Evolutionary conservation across 169 alveolate species (phyloP).

Genomic region (Neospora caninum): DNA sequence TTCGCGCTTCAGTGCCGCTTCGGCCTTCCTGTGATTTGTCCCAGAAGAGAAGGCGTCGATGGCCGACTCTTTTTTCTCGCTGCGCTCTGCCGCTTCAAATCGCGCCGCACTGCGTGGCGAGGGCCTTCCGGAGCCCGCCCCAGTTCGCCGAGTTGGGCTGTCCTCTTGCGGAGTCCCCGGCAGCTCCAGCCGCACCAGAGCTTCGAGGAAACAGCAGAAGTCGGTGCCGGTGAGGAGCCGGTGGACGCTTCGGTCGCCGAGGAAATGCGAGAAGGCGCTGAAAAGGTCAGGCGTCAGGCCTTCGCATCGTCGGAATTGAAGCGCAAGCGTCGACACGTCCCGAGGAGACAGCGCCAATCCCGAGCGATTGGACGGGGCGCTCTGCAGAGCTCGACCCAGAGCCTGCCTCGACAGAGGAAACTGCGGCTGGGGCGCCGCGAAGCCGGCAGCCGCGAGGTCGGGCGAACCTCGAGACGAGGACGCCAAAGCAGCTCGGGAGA

Average conservation of each 20-base stretch:
- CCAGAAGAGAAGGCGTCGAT: too few relatives aligned
- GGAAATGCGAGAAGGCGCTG: background rate
- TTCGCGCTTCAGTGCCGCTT: background rate
- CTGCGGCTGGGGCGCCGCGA: background rate
- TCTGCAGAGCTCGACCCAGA: too few relatives aligned
- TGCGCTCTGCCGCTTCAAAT: background rate
- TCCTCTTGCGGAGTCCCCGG: background rate
- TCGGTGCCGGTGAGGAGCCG: background rate
- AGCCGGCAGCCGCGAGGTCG: background rate
- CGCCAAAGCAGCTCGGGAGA: background rate
- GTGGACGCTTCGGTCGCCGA: background rate
- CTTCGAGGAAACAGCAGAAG: slow-evolving; percentile 29
- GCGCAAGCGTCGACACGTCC: background rate
- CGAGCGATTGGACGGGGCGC: too few relatives aligned
- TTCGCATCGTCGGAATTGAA: background rate
- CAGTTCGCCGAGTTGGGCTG: too few relatives aligned
- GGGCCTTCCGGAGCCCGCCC: too few relatives aligned
- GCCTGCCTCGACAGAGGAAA: background rate
- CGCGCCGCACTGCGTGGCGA: background rate
- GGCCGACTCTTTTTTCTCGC: background rate
- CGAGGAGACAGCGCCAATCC: background rate
- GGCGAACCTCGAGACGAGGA: background rate
- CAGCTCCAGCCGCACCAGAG: background rate
- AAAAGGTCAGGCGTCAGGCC: background rate
- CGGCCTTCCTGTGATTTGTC: background rate